Evolutionary conservation across 345 rosid genomes (phyloP), one percentile per base, ranked within the genome.

Genomic region (Populus ilicifolia): DNA sequence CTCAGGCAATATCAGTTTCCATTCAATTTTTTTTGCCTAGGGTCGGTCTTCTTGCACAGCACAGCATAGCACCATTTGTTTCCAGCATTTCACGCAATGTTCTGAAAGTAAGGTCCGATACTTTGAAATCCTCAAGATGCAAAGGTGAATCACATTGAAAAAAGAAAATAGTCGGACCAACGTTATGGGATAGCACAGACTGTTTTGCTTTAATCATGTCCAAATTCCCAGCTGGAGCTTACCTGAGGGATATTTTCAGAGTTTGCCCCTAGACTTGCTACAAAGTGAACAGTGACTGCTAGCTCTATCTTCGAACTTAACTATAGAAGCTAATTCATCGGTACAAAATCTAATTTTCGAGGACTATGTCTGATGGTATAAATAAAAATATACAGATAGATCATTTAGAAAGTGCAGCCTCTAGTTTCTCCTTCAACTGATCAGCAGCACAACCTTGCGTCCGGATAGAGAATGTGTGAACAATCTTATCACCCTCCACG

Each of bases 341-440:
- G 1, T 23, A 59, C 63, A 59, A 23, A 59, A n/a, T n/a, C 16
- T 25, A 23, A 4, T n/a, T 59, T 59, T n/a, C 11, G 29, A n/a
- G 1, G 6, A 68, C 75, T 70, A 48, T 38, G 35, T 27, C 23
- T 18, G 25, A 18, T 23, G 77, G 25, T 39, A 63, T 61, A 46
- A 38, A 46, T 39, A 77, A 65, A 67, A 67, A 71, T 35, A 50
- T 43, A 77, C 75, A 70, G 38, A 25, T 39, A 29, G n/a, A 68
- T 86, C 87, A 90, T 78, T 89, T 87, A 2, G 88, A 69, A 44
- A 96, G 77, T 61, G 92, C 87, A 8, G 91, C 87, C 56, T 84
- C 77, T 50, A 96, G 92, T 89, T 92, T 89, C 81, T 93, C 92
- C 86, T 90, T 96, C 82, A 96, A 77, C 80, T 92, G 94, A 83